A percentile compares a stretch with the other conserved stretches of the same genome.
phyloP scores from a whole-genome alignment of 192 early-diverging fungal genomes.

The Coemansia sp. region DNA sequence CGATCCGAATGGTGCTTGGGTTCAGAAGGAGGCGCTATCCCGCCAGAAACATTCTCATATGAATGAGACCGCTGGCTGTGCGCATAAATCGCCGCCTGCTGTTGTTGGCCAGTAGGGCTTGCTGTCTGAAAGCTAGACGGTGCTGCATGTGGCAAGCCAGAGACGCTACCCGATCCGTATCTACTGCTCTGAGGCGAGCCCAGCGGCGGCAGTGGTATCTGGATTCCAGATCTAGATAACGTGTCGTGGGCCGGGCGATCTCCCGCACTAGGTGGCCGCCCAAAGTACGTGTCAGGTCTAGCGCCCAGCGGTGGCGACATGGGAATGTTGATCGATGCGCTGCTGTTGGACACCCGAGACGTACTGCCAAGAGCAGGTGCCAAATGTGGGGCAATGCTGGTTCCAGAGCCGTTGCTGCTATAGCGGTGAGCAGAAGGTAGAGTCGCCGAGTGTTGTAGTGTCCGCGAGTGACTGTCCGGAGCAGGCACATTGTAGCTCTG shows the following conservation, averaged over 20 bases:
- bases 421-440: conserved; percentile 12
- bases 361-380: neutral
- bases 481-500: conserved; percentile 11
- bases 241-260: conserved; percentile 7
- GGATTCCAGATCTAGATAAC: neutral
- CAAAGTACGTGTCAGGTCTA: conserved; percentile 32
- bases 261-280: conserved; percentile 12
- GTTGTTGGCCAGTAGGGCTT: conserved; percentile 11
- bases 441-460: conserved; percentile 43
- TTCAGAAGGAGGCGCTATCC: conserved; percentile 1
- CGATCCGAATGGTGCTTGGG: conserved; percentile 21
- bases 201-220: conserved; percentile 33
- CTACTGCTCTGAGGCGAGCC: conserved; percentile 19
- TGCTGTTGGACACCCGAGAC: conserved; percentile 2
- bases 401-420: neutral
- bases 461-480: conserved; percentile 7
- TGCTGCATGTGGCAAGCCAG: conserved; percentile 19
- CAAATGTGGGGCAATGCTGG: neutral
- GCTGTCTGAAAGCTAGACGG: conserved; percentile 18
- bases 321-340: conserved; percentile 46
- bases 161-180: conserved; percentile 10
- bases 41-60: neutral
- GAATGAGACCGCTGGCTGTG: conserved; percentile 1
- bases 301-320: conserved; percentile 44
- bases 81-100: neutral